phyloP scores from a whole-genome alignment of 1,284 basidiomycete species.

The Apiotrichum laibachii region DNA sequence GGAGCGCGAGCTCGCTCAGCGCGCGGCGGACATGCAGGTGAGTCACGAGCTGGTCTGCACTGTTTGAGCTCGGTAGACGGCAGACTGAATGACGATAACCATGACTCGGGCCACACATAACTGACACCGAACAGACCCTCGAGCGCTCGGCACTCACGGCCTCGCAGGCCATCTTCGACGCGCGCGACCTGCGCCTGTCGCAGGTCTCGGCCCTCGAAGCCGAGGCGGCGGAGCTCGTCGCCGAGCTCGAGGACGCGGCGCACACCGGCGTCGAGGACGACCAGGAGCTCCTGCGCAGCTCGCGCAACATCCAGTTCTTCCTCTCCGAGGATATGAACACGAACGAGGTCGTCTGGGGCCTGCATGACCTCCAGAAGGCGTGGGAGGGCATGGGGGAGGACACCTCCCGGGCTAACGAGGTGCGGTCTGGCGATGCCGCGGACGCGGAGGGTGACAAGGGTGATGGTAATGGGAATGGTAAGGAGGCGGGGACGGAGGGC shows the following conservation, averaged over 20 bases:
- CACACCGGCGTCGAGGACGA: slow-evolving; percentile 30
- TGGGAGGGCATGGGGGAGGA: slow-evolving; percentile 33
- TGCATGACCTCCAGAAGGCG: slow-evolving; percentile 35
- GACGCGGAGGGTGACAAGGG: slow-evolving; percentile 8
- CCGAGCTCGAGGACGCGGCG: slow-evolving; percentile 17
- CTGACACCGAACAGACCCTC: slow-evolving; percentile 6
- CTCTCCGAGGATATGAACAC: slow-evolving; percentile 39
- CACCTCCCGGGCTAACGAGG: not conserved
- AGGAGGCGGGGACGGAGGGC: no score
- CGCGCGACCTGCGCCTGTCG: slow-evolving; percentile 16
- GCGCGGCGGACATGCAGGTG: slow-evolving; percentile 38
- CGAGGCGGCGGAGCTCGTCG: slow-evolving; percentile 14
- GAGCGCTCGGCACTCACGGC: slow-evolving; percentile 22
- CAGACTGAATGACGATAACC: no score
- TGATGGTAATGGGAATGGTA: no score
- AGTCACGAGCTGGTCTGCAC: not conserved
- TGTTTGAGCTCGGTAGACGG: no score
- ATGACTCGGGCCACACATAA: no score
- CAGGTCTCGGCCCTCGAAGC: not conserved
- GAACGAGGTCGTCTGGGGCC: slow-evolving; percentile 34
- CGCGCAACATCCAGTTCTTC: slow-evolving; percentile 38
- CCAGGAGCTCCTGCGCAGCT: slow-evolving; percentile 25
- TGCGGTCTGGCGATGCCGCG: slow-evolving; percentile 9
- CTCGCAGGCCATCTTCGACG: slow-evolving; percentile 28
- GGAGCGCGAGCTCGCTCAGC: slow-evolving; percentile 31